These are phyloP conservation scores for Aristolochia californica DNA, from an alignment of 164 flowering plant species.

Conservation along the genomic window DNA sequence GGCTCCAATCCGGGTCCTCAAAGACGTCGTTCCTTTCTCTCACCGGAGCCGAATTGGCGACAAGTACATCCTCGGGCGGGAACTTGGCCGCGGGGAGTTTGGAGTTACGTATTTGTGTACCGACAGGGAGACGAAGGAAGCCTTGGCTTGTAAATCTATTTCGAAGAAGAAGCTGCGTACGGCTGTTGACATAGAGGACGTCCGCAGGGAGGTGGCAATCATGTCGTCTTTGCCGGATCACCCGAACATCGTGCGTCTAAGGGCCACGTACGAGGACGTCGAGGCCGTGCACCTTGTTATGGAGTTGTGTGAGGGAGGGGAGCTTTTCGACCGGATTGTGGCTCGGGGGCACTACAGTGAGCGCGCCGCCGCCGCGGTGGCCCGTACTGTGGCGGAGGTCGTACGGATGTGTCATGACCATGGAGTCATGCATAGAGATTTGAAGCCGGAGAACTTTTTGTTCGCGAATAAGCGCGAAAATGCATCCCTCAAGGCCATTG, in stretches of 20 bases:
- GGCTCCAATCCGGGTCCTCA: constrained; percentile 67
- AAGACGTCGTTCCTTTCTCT: constrained; percentile 43
- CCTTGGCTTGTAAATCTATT: constrained; percentile 84
- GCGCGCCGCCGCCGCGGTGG: constrained; percentile 77
- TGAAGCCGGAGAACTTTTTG: constrained; percentile 94
- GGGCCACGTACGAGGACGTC: constrained; percentile 78
- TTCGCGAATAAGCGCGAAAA: constrained; percentile 85
- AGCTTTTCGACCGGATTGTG: constrained; percentile 87
- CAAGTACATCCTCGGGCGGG: constrained; percentile 78
- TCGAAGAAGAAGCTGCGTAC: constrained; percentile 86
- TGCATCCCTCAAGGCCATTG: constrained; percentile 74
- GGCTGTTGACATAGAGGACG: constrained; percentile 82
- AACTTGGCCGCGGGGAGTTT: constrained; percentile 94
- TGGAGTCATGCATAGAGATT: constrained; percentile 88
- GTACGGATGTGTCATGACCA: constrained; percentile 94
- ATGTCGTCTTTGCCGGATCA: constrained; percentile 83
- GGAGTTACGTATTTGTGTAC: constrained; percentile 90
- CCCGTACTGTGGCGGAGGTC: constrained; percentile 77
- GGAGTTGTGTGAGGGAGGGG: constrained; percentile 99
- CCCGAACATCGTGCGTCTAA: constrained; percentile 57
- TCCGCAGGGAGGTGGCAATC: constrained; percentile 79
- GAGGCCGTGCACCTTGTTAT: constrained; percentile 86
- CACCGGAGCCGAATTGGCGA: constrained; percentile 61
- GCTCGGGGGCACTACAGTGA: constrained; percentile 90
- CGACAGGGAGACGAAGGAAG: constrained; percentile 56